Base-by-base conservation (phyloP, 2,329 filamentous ascomycete species). In the Trichoderma sp. region DNA sequence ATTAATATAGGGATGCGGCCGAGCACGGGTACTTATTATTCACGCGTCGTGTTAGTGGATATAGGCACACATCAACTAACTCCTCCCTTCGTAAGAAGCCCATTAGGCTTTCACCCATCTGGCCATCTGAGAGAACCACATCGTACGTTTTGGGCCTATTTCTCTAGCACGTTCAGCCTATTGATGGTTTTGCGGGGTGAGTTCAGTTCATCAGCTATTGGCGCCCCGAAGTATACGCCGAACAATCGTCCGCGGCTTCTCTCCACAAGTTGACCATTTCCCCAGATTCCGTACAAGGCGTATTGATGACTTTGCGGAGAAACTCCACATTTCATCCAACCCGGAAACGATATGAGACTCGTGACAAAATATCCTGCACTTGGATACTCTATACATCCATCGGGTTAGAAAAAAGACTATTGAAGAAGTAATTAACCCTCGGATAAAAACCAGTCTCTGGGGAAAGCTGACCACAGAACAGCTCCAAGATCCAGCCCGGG, bases 201-300 rank as follows among this genome's bases (percentile, higher is more conserved):
- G 11, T 36, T 14, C 30, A 18, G n/a, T 18, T 26, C 15, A 67
- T 28, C 21, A n/a, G 18, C 24, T 56, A 24, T 18, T 21, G 51
- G 21, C 32, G 51, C 32, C 6, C 64, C 64, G 64, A 67, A 43
- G n/a, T 56, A 67, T 57, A 43, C 18, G 53, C 64, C 64, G 64
- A 67, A 32, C 47, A 67, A 67, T 67, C 30, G 24, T 58, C 64
- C 64, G 51, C 51, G 64, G 51, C 47, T 9, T 39, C 47, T 67
- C 30, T 39, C 24, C 32, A 67, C 47, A 57, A 12, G 30, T 30
- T 57, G 51, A 11, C 7, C 2, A n/a, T 43, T 36, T 34, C 64
- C 64, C 63, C 47, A 66, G 63, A 66, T 66, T 66, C 47, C 43
- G 47, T 28, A 24, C 30, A n/a, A 67, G 7, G 8, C 51, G 12